Percentiles rank a stretch among this genome's conserved stretches.
Evolutionary conservation across 2,329 filamentous ascomycete genomes (phyloP).

Genomic region (Amphichorda felina): DNA sequence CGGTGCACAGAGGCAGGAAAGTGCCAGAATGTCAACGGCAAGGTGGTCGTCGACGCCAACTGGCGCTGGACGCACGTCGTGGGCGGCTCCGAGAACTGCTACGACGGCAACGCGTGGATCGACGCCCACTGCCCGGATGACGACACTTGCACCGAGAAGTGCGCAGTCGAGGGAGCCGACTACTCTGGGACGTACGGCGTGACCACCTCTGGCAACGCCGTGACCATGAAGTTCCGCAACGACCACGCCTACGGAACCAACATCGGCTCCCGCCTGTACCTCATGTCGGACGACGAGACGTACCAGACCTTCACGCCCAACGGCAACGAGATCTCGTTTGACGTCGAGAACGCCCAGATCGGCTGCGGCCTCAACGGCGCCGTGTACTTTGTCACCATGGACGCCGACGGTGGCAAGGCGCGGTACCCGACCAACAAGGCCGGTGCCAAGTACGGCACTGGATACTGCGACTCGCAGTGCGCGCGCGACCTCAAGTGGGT

Average conservation of each 20-base stretch:
- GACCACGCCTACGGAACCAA: constrained; percentile 28
- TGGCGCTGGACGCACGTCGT: constrained; percentile 39
- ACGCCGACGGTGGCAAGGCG: constrained; percentile 34
- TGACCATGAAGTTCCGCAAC: constrained; percentile 39
- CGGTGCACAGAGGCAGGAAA: constrained; percentile 27
- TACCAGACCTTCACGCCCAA: constrained; percentile 50
- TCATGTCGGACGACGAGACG: constrained; percentile 39
- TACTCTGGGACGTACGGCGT: constrained; percentile 33
- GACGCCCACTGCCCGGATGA: constrained; percentile 24
- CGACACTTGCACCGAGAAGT: constrained; percentile 28
- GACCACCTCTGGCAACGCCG: constrained; percentile 27
- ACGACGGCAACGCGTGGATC: constrained; percentile 27
- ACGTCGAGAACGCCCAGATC: constrained; percentile 52
- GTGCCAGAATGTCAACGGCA: constrained; percentile 28
- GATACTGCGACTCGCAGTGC: constrained; percentile 38
- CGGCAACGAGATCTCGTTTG: constrained; percentile 53
- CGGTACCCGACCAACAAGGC: constrained; percentile 31
- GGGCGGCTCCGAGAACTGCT: constrained; percentile 30
- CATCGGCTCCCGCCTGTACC: constrained; percentile 39
- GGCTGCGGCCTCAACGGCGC: constrained; percentile 56
- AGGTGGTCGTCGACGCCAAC: constrained; percentile 37
- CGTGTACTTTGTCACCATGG: constrained; percentile 47
- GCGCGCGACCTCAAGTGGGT: constrained; percentile 36
- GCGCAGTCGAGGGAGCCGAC: constrained; percentile 32
- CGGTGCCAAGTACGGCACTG: constrained; percentile 42